Base-by-base conservation (phyloP, 139 green algal genomes). In the Coccomyxa sp. region DNA sequence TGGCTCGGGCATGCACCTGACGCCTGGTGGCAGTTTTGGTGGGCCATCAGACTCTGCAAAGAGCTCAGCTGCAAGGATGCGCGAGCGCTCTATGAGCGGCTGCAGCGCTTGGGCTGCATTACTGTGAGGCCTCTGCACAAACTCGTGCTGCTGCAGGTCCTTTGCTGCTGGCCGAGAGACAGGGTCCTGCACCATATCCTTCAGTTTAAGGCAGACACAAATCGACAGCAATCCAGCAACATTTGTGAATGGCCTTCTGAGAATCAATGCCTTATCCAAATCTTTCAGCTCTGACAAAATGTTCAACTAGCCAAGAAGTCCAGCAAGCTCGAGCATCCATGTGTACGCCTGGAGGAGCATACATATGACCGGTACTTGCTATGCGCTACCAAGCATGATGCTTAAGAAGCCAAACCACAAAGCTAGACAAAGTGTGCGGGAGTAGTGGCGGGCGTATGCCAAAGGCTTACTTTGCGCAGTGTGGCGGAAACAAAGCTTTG, bases 401-500 rank as follows among this genome's bases (percentile, higher is more conserved):
- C 38, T 51, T 51, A 51, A 11, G 38, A 51, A 51, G 38, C 38
- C 38, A 51, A 51, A 51, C 38, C 38, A 51, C 38, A 51, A 7
- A 51, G 38, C 3, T 51, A 51, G 38, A 51, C 38, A 51, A 7
- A 51, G 3, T 51, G 38, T 51, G 38, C 38, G 38, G 38, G 38
- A 51, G 7, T 7, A 51, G 3, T 7, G 38, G 38, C 38, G 38
- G 38, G 38, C 38, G 38, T 51, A 51, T 51, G 38, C 38, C 3
- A 25, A 25, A 71, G 18, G 63, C 63, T 21, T 9, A 71, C 63
- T 91, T 98, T 98, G 9, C 92, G 84, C 66, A 98, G 89, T 86
- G 91, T 94, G 81, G 95, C 91, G 27, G 87, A 85, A 32, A 98
- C 76, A 85, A 98, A 98, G 88, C 97, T 93, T 57, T 95, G 89